phyloP scores from a whole-genome alignment of 495 filamentous ascomycete species.

The Aspergillus cavernicola region DNA sequence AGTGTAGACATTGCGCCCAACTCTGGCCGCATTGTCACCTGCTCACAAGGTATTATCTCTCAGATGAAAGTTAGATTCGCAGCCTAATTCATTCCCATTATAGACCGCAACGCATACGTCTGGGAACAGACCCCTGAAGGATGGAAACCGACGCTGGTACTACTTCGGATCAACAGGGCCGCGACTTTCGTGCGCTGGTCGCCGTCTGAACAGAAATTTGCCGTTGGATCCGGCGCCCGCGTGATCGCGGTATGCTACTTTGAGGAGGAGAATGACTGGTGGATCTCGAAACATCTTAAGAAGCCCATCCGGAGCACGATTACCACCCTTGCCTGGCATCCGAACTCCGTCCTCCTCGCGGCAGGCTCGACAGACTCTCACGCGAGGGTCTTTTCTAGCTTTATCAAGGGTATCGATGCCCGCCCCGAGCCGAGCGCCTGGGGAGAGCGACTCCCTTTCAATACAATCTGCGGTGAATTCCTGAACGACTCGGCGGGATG shows the following conservation, averaged over 20 bases:
- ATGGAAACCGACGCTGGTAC: conserved; percentile 95
- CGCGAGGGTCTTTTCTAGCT: conserved; percentile 89
- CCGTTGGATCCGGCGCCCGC: conserved; percentile 91
- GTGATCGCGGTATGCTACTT: conserved; percentile 99
- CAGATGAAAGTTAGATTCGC: neutral
- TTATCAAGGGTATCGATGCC: conserved; percentile 90
- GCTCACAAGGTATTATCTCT: conserved; percentile 73
- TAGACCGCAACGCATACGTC: conserved; percentile 96
- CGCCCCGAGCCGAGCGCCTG: conserved; percentile 85
- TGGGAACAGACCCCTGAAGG: conserved; percentile 89
- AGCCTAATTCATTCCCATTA: conserved; percentile 3
- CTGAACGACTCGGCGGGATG: conserved; percentile 93
- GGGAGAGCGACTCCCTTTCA: conserved; percentile 95
- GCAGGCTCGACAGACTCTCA: conserved; percentile 97
- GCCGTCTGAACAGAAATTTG: conserved; percentile 93
- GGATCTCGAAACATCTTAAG: conserved; percentile 98
- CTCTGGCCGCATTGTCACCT: conserved; percentile 90
- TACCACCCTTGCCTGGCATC: conserved; percentile 91
- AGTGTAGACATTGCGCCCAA: conserved; percentile 91
- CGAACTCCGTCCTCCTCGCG: conserved; percentile 90
- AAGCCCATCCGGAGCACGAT: conserved; percentile 97
- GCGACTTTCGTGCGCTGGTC: conserved; percentile 98
- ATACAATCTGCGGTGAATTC: conserved; percentile 95
- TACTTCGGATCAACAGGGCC: conserved; percentile 94
- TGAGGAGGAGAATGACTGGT: conserved; percentile 99